Conservation (phyloP, 805 yeast genomes). For the Candida coquimbonensis region DNA sequence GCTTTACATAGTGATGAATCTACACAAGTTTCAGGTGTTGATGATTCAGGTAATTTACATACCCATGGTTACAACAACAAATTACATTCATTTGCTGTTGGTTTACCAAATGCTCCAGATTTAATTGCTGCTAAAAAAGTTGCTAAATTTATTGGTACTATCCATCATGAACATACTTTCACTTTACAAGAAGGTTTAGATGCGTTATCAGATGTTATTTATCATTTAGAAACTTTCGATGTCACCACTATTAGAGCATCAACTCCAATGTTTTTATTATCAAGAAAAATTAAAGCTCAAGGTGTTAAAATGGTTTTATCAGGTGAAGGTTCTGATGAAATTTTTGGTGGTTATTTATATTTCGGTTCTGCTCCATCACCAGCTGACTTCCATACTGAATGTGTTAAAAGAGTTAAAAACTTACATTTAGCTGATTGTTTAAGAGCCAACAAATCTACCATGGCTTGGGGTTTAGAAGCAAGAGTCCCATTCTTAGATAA, state of each 20-base stretch:
- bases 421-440: conserved; percentile 94
- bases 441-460: conserved; percentile 98
- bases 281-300: conserved; percentile 97
- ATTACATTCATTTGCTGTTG: conserved; percentile 94
- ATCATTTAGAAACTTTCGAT: conserved; percentile 94
- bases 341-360: conserved; percentile 97
- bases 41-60: conserved; percentile 77
- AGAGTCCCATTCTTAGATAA: conserved; percentile 98
- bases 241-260: conserved; percentile 99
- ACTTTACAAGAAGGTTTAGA: conserved; percentile 96
- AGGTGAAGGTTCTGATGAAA: conserved; percentile 99
- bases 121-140: conserved; percentile 93
- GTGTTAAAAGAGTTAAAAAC: conserved; percentile 95
- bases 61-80: conserved; percentile 70
- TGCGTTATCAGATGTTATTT: conserved; percentile 88
- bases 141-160: conserved; percentile 91
- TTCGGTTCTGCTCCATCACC: conserved; percentile 95
- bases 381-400: conserved; percentile 89
- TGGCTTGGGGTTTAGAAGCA: conserved; percentile 99
- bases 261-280: conserved; percentile 95
- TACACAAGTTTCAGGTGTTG: conserved; percentile 75
- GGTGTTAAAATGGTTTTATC: conserved; percentile 99
- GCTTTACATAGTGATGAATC: conserved; percentile 33
- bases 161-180: conserved; percentile 97
- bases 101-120: conserved; percentile 97